These are phyloP conservation scores for Emergomyces orientalis DNA, from an alignment of 2,329 filamentous ascomycete genomes.

Conservation along the genomic window DNA sequence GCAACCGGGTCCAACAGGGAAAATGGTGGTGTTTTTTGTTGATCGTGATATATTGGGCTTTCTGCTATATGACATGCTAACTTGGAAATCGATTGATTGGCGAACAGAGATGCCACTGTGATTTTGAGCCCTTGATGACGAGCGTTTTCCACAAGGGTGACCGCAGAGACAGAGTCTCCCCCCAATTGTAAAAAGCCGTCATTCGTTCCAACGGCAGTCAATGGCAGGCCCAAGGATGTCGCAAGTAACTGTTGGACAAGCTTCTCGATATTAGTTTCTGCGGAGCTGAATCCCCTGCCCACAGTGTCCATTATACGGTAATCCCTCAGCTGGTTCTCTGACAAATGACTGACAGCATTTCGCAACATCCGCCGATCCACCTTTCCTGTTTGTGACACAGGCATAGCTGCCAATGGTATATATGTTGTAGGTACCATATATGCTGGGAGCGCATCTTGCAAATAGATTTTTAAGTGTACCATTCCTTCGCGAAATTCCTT, in stretches of 20 bases:
- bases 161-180: conserved; percentile 18
- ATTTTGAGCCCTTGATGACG: background rate
- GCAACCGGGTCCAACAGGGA: conserved; percentile 8
- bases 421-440: conserved; percentile 31
- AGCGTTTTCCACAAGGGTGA: background rate
- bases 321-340: conserved; percentile 1
- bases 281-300: background rate
- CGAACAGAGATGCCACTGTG: conserved; percentile 16
- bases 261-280: background rate
- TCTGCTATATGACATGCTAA: conserved; percentile 41
- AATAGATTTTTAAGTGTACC: conserved; percentile 9
- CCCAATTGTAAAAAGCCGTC: conserved; percentile 23
- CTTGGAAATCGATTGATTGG: conserved; percentile 23
- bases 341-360: conserved; percentile 6
- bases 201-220: conserved; percentile 14
- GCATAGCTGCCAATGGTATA: conserved; percentile 26
- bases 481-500: background rate
- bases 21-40: conserved; percentile 3
- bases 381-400: conserved; percentile 27
- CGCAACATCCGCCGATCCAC: conserved; percentile 21
- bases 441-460: conserved; percentile 22
- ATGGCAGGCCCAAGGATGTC: conserved; percentile 10
- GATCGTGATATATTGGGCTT: conserved; percentile 20
- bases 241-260: conserved; percentile 10
- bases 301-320: background rate